These are phyloP conservation scores for Copromyces sp. DNA, from an alignment of 495 filamentous ascomycete genomes.

Conservation along the genomic window DNA sequence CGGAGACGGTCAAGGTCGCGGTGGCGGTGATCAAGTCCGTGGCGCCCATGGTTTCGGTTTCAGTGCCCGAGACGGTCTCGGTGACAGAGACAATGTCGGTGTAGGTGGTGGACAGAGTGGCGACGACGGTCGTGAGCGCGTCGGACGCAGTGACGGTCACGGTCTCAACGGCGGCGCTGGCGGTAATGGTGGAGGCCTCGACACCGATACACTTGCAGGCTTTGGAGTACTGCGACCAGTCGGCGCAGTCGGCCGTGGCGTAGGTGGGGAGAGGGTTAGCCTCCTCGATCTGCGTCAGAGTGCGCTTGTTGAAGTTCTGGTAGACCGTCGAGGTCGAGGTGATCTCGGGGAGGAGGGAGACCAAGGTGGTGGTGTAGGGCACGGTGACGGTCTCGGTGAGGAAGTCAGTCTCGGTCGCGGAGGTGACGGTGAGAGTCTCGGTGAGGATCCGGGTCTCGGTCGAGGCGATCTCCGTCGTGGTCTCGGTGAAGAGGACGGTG, in stretches of 20 bases:
- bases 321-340: not conserved
- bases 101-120: not conserved
- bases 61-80: not conserved
- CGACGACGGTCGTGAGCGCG: not conserved
- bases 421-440: not conserved
- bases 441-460: slow-evolving; percentile 2
- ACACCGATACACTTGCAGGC: slow-evolving; percentile 1
- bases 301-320: not conserved
- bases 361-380: not conserved
- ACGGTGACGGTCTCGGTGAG: slow-evolving; percentile 1
- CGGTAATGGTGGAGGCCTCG: not conserved
- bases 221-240: slow-evolving; percentile 1
- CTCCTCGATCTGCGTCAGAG: not conserved
- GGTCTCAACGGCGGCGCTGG: not conserved
- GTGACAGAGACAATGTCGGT: slow-evolving; percentile 1
- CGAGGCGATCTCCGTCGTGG: not conserved
- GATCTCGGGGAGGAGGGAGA: not conserved
- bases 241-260: not conserved
- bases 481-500: slow-evolving; percentile 4
- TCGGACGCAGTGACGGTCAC: not conserved
- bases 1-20: not conserved
- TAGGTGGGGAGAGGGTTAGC: not conserved
- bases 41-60: not conserved
- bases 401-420: not conserved
- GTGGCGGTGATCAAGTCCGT: not conserved